Base-by-base conservation (phyloP, 2,329 filamentous ascomycete genomes). In the Aspergillus melleus region DNA sequence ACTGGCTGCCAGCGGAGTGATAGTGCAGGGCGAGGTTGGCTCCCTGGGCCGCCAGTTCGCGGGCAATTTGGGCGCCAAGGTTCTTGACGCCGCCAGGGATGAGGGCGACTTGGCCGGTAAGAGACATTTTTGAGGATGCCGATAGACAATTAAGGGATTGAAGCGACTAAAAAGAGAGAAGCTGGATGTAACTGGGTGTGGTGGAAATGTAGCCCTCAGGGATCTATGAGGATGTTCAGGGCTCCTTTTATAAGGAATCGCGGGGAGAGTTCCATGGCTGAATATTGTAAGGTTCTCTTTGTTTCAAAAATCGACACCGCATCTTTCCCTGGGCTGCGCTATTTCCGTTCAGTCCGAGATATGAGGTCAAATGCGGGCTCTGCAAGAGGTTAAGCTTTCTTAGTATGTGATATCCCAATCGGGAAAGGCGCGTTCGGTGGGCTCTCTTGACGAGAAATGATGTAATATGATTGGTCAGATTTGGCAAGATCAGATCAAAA, bases 31-130 rank as follows among this genome's bases (percentile, higher is more conserved):
- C 72, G 8, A 79, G 72, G 58, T 67, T 69, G 29, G 75, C 73
- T 2, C 77, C 77, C 12, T 71, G 66, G 19, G 61, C 57, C 1
- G 73, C 76, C 22, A 80, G 67, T 47, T 76, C 69, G 29, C 66
- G 66, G 22, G 78, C 78, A 32, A 74, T 75, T 20, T 73, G 68
- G 9, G 76, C 76, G 6, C 78, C 78, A 55, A 80, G 72, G 61
- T 79, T 79, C 67, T 78, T 78, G 30, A 67, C 77, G 6, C 76
- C 78, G 44, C 78, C 78, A 10, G 78, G 77, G 56, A 81, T 68
- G 42, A 81, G 72, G 30, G 77, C 77, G 14, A 75, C 69, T 68
- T 79, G 78, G 44, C 75, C 74, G 30, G 68, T 65, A 60, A 78
- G 73, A 54, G 74, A 72, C 73, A 76, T 76, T 46, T 9, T 63